Conservation (phyloP, 2,329 filamentous ascomycete genomes). For the Claviceps capensis region DNA sequence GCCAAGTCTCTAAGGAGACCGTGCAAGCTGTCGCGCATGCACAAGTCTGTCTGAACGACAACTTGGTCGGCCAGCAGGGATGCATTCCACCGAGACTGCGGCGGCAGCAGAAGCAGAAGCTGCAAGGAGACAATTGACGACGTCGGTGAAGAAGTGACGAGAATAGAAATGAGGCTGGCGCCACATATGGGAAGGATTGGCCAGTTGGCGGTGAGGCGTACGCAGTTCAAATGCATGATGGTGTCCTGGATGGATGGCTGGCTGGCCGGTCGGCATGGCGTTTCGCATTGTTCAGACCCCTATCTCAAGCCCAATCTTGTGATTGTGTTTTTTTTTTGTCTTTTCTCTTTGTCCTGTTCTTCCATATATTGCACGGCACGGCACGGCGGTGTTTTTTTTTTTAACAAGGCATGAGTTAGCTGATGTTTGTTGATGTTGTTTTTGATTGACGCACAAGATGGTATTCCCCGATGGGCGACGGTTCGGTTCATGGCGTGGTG, state of each 20-base stretch:
- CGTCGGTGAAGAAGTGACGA: background rate
- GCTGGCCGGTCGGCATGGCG: constrained; percentile 2
- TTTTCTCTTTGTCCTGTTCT: background rate
- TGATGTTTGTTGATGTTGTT: background rate
- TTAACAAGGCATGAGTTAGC: constrained; percentile 1
- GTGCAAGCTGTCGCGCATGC: too few relatives aligned
- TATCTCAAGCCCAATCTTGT: background rate
- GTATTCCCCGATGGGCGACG: background rate
- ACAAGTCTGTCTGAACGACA: too few relatives aligned
- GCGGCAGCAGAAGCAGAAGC: background rate
- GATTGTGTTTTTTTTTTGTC: background rate
- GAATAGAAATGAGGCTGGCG: background rate
- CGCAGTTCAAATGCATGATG: constrained; percentile 1
- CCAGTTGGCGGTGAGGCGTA: background rate
- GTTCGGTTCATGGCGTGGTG: background rate
- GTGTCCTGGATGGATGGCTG: background rate
- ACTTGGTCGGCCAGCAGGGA: background rate
- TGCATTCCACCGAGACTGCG: background rate
- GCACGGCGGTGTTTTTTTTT: constrained; percentile 4
- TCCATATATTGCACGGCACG: background rate
- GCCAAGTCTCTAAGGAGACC: too few relatives aligned
- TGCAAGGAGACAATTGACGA: background rate
- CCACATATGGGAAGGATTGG: background rate
- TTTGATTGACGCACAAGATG: background rate
- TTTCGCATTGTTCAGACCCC: constrained; percentile 4